Conservation (phyloP, 352 stramenopile genomes). For the Globisporangium canariense region DNA sequence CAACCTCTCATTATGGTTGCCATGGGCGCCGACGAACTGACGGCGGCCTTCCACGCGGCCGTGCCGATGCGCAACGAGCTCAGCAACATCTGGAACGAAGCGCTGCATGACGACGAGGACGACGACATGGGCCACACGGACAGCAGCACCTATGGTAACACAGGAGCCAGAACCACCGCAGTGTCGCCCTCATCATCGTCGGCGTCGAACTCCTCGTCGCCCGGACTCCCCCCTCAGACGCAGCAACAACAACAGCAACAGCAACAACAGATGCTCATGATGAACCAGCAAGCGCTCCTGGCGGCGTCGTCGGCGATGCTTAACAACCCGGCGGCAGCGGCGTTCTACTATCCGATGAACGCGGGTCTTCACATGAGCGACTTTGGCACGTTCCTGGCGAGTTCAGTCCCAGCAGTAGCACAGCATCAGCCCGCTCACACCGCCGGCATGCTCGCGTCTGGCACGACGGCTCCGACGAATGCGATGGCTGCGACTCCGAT, state of each 20-base stretch:
- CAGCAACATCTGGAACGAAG: slow-evolving; percentile 14
- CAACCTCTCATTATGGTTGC: not conserved
- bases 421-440: not conserved
- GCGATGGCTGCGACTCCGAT: not conserved
- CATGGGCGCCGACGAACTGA: slow-evolving; percentile 11
- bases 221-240: slow-evolving; percentile 1
- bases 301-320: slow-evolving; percentile 1
- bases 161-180: not conserved
- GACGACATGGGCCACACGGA: slow-evolving; percentile 5
- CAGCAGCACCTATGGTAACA: not conserved
- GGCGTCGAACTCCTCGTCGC: slow-evolving; percentile 6
- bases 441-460: not conserved
- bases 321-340: not conserved
- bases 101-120: slow-evolving; percentile 8
- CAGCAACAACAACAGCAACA: slow-evolving; percentile 1
- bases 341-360: slow-evolving; percentile 10
- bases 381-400: slow-evolving; percentile 30
- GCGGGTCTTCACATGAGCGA: slow-evolving; percentile 23
- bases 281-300: slow-evolving; percentile 10
- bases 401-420: not conserved
- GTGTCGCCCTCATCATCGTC: slow-evolving; percentile 10
- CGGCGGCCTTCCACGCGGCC: slow-evolving; percentile 12
- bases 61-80: slow-evolving; percentile 14
- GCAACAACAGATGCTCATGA: not conserved
- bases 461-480: not conserved